phyloP scores from a whole-genome alignment of 352 stramenopile species.

The Sclerospora graminicola region DNA sequence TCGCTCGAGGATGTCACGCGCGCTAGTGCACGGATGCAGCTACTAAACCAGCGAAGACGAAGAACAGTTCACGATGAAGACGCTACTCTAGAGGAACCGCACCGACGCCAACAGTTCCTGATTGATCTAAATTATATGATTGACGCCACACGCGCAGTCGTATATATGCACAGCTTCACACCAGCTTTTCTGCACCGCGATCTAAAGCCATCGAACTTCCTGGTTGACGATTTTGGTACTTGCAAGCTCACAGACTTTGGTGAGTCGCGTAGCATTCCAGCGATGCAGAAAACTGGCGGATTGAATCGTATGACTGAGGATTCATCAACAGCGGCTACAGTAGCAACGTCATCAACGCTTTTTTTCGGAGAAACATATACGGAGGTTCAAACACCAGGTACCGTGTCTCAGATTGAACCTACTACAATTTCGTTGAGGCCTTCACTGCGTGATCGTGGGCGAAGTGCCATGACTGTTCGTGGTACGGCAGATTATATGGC shows the following conservation, averaged over 20 bases:
- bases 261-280: constrained; percentile 36
- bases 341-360: constrained; percentile 6
- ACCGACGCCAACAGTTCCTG: constrained; percentile 27
- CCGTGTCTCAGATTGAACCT: constrained; percentile 7
- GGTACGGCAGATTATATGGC: constrained; percentile 80
- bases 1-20: constrained; percentile 34
- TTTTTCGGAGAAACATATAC: constrained; percentile 17
- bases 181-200: constrained; percentile 63
- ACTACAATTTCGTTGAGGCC: constrained; percentile 10
- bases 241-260: constrained; percentile 58
- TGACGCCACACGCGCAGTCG: constrained; percentile 46
- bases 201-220: constrained; percentile 60
- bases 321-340: constrained; percentile 6
- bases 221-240: constrained; percentile 33
- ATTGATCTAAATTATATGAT: constrained; percentile 60
- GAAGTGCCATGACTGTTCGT: constrained; percentile 53
- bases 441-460: constrained; percentile 22
- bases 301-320: constrained; percentile 5
- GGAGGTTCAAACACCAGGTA: constrained; percentile 11
- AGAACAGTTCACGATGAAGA: constrained; percentile 5
- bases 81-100: neutral
- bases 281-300: constrained; percentile 6
- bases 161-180: constrained; percentile 65
- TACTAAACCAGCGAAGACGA: constrained; percentile 7
- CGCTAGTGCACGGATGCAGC: constrained; percentile 13